Evolutionary conservation across 116 monocot genomes (phyloP), one percentile per base, ranked within the genome.

Genomic region (Dioscorea cayenensis): DNA sequence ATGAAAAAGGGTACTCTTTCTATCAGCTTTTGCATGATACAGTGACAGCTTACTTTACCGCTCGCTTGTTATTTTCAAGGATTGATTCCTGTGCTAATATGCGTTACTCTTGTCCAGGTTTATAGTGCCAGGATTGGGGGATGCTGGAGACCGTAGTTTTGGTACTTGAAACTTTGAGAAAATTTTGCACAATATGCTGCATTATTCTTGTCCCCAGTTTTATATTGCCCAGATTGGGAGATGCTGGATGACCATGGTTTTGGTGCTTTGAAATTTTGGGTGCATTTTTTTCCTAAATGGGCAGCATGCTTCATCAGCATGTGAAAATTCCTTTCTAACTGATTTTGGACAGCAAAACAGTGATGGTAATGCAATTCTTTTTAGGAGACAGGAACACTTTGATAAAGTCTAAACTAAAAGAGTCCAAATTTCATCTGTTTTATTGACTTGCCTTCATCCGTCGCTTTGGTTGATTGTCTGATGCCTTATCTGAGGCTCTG

Each of bases 91-190:
- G n/a, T 55, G 55, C 14, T 50, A 35, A 66, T 52, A 66, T 66
- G 58, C 12, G 7, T n/a, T 69, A 9, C 3, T 32, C 6, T 8
- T 50, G 23, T 29, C 23, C 90, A 96, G 96, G 79, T 96, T 84
- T 63, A 96, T 96, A 60, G 69, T 96, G 50, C 96, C 96, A n/a
- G 96, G 96, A 36, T n/a, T 96, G 50, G 96, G 96, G 38, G 96
- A 96, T 81, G 96, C 96, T 49, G 96, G 96, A 8, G 92, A 96
- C 68, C 81, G 96, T 19, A 84, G 87, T 72, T 96, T 84, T 75
- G 92, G 85, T 13, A 96, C 92, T 36, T 89, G 71, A 85, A 67
- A 25, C 14, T 43, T 29, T 32, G 4, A 3, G 32, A 2, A 32
- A 32, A 32, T 32, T 29, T 48, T 64, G 49, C 10, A 19, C 38